A percentile compares a stretch with the other conserved stretches of the same genome.
Evolutionary conservation across 83 land plant genomes (phyloP).

Genomic region (Picea mariana): DNA sequence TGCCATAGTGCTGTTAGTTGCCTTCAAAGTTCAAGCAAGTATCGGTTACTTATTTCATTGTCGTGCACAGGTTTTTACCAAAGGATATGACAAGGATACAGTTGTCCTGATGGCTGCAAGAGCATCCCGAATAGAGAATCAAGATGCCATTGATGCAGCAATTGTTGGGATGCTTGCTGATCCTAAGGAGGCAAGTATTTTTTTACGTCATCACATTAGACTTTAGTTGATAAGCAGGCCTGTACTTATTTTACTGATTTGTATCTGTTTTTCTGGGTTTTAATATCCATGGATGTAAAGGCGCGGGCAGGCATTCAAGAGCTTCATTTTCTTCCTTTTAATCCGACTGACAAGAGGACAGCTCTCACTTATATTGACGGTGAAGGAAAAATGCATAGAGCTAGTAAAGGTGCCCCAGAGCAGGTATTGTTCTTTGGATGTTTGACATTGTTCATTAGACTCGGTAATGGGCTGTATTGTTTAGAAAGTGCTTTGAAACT

Average conservation of each 20-base stretch:
- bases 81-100: not conserved
- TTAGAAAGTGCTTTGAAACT: no score
- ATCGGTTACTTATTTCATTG: not conserved
- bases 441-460: constrained; percentile 31
- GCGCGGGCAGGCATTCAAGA: constrained; percentile 53
- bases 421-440: constrained; percentile 51
- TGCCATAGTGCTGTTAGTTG: no score
- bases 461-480: no score
- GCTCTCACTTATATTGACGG: constrained; percentile 64
- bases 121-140: constrained; percentile 63
- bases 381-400: constrained; percentile 49
- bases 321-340: constrained; percentile 15
- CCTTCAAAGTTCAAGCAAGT: no score
- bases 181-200: constrained; percentile 47
- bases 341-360: constrained; percentile 64
- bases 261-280: no score
- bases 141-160: constrained; percentile 76
- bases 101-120: constrained; percentile 42
- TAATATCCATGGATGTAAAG: constrained; percentile 18
- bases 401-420: constrained; percentile 66
- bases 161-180: constrained; percentile 65
- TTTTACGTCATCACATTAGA: no score
- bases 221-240: no score
- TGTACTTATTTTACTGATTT: no score
- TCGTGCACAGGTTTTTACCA: constrained; percentile 22